Percentiles rank a stretch among this genome's conserved stretches.
Evolutionary conservation across 2,329 filamentous ascomycete genomes (phyloP).

Genomic region (Epichloe amarillans): DNA sequence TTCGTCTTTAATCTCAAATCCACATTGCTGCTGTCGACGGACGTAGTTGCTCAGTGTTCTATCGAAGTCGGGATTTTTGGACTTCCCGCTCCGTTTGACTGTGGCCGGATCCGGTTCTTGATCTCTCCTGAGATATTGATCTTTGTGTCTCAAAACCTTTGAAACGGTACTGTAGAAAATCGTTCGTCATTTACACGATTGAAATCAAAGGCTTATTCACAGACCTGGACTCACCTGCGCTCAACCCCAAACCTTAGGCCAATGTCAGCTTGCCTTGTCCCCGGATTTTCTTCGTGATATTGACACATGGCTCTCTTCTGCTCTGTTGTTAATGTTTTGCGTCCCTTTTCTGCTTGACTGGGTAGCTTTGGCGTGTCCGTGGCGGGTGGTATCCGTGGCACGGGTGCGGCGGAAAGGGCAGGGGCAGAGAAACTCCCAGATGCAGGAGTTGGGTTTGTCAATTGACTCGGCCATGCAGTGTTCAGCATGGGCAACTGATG

Average conservation of each 20-base stretch:
- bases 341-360: conserved; percentile 44
- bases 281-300: conserved; percentile 82
- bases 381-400: conserved; percentile 34
- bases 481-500: conserved; percentile 56
- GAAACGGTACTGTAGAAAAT: conserved; percentile 72
- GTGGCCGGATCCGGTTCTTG: conserved; percentile 44
- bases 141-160: conserved; percentile 87
- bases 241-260: conserved; percentile 92
- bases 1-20: conserved; percentile 61
- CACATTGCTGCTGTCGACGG: conserved; percentile 65
- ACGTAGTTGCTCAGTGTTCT: conserved; percentile 81
- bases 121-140: conserved; percentile 85
- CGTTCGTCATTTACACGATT: not conserved
- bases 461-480: conserved; percentile 68
- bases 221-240: conserved; percentile 57
- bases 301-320: conserved; percentile 89
- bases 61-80: conserved; percentile 82
- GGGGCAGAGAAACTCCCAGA: conserved; percentile 43
- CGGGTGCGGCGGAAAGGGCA: conserved; percentile 44
- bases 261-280: conserved; percentile 90
- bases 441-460: conserved; percentile 53
- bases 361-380: conserved; percentile 15
- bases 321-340: conserved; percentile 81
- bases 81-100: conserved; percentile 61
- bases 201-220: not conserved